Evolutionary conservation across 2,329 filamentous ascomycete genomes (phyloP), one percentile per base, ranked within the genome.

Genomic region (Claviceps fusiformis): DNA sequence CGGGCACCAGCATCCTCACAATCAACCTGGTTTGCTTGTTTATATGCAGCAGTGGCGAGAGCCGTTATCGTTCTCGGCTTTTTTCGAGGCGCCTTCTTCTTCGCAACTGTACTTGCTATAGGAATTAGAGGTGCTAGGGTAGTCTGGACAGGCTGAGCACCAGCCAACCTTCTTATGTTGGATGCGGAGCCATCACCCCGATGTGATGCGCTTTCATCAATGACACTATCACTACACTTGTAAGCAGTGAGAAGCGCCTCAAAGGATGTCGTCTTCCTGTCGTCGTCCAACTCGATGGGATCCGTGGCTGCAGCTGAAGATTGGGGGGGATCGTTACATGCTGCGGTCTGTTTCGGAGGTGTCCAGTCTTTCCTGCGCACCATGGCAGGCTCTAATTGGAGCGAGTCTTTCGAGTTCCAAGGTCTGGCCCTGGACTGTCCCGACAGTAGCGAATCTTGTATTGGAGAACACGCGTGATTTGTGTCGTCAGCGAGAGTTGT

Each of bases 41-140:
- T 63, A 63, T 91, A 93, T 5, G 82, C 81, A 13, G 87, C 84
- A 1, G 84, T 92, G 11, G 88, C 87, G 52, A 87, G 71, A 45
- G 82, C 87, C 0, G 89, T 95, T 55, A 95, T 84, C 0, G 89
- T 95, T 45, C 81, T 82, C 0, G 83, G 70, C 66, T 86, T 91
- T 69, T 87, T 89, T 67, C 81, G 83, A 3, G 76, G 70, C 5
- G 74, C 72, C 60, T 81, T 85, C 27, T 69, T 65, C 63, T 79
- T 81, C 1, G 62, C 59, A 0, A 70, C 70, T 1, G 69, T 68
- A 19, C 62, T 66, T 47, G 64, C 58, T 7, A 37, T 17, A n/a
- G 46, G 1, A 27, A 29, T 17, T 44, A 39, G 8, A 29, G 46
- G 17, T n/a, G 15, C 41, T 9, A 29, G n/a, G 7, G 31, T 11